These are phyloP conservation scores for Talaromyces adpressus DNA, from an alignment of 495 filamentous ascomycete genomes.

Conservation along the genomic window DNA sequence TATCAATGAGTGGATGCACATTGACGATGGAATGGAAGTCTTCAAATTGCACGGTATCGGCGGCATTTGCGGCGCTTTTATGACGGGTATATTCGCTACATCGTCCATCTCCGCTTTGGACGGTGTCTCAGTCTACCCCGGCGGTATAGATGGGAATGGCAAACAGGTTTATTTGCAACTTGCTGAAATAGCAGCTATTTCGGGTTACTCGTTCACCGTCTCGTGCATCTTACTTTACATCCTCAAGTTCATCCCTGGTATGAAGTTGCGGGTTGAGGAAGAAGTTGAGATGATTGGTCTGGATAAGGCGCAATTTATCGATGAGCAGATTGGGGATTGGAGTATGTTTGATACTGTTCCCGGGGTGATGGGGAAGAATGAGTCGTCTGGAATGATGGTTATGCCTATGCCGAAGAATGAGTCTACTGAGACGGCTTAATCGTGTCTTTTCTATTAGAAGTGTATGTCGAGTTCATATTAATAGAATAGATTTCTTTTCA, in stretches of 20 bases:
- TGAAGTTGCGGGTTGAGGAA: conserved; percentile 49
- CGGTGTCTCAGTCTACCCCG: conserved; percentile 37
- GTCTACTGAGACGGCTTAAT: conserved; percentile 5
- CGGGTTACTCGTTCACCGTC: conserved; percentile 47
- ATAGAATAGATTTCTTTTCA: background rate
- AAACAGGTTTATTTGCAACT: conserved; percentile 53
- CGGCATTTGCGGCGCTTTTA: conserved; percentile 53
- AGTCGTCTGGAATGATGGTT: conserved; percentile 14
- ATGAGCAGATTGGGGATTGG: conserved; percentile 51
- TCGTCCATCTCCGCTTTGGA: conserved; percentile 38
- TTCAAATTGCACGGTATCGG: conserved; percentile 59
- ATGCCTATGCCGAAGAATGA: conserved; percentile 4
- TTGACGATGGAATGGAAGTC: conserved; percentile 58
- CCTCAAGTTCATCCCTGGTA: conserved; percentile 51
- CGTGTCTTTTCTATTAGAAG: background rate
- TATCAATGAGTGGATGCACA: conserved; percentile 49
- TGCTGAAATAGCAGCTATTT: conserved; percentile 52
- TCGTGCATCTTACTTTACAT: conserved; percentile 46
- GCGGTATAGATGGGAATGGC: conserved; percentile 51
- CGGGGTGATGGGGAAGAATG: conserved; percentile 7
- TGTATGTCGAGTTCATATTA: background rate
- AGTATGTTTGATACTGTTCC: conserved; percentile 19
- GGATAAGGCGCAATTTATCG: conserved; percentile 50
- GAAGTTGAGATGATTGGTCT: conserved; percentile 51
- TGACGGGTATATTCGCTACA: conserved; percentile 56